Evolutionary conservation across 495 filamentous ascomycete species (phyloP), one percentile per base, ranked within the genome.

Genomic region (Amniculicola lignicola): DNA sequence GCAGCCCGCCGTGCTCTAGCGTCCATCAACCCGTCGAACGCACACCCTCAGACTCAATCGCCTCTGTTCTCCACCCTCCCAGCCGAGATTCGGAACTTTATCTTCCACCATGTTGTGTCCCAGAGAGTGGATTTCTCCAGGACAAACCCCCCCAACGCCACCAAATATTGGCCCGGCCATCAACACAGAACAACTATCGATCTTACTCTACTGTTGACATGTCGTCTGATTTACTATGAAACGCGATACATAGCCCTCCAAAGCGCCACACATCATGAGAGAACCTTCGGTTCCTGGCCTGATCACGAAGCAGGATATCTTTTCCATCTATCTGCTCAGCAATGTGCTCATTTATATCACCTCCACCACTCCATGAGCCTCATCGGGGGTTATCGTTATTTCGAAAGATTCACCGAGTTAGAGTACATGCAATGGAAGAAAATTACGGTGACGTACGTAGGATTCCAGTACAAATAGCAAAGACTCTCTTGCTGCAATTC

Each of bases 21-120:
- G 10, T 2, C 15, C 2, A 55, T 61, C n/a, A 56, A 43, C 11
- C 52, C 51, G 3, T n/a, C 21, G 23, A 61, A 40, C 33, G 59
- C 24, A 12, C 21, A 44, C 18, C 53, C 48, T 3, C 62, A 65
- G 29, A 35, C 38, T 5, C 54, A 59, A 49, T 55, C 41, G n/a
- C 59, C 62, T 2, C 59, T 65, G 15, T 65, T 65, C 50, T 37
- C 40, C 18, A 19, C 43, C 11, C 52, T 64, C 15, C 64, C 64
- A 5, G 23, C 45, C 0, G 61, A 67, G 36, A 52, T 64, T 19
- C 57, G 64, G 3, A 56, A 61, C 33, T 24, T 42, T 10, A 64
- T 67, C 23, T 67, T 57, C 41, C 39, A 49, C 11, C 42, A 53
- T 18, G 57, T 53, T 10, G 35, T 58, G 15, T 54, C 53, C 36